Percentiles rank a stretch among this genome's conserved stretches.
Evolutionary conservation across 2,329 filamentous ascomycete genomes (phyloP).

Genomic region (Cylindrodendrum hubeiense): DNA sequence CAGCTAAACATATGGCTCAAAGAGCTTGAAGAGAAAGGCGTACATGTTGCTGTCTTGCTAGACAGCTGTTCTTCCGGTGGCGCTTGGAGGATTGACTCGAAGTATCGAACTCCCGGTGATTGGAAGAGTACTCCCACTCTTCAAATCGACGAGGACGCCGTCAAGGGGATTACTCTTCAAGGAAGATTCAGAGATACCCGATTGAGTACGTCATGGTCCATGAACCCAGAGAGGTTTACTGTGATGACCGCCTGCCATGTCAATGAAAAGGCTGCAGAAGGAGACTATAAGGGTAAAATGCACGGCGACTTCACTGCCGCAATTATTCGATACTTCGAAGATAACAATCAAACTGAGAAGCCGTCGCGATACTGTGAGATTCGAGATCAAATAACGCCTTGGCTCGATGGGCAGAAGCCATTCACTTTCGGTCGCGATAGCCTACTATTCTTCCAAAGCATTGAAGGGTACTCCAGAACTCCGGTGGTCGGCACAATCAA

Average conservation of each 20-base stretch:
- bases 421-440: background rate
- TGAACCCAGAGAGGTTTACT: background rate
- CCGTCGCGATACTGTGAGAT: background rate
- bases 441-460: background rate
- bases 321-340: background rate
- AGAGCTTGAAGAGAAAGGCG: background rate
- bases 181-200: background rate
- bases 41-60: background rate
- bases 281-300: background rate
- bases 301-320: conserved; percentile 15
- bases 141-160: background rate
- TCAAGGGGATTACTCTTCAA: background rate
- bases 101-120: background rate
- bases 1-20: background rate
- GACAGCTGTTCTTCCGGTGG: background rate
- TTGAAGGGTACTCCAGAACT: background rate
- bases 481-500: too few species aligned
- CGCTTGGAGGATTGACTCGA: background rate
- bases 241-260: background rate
- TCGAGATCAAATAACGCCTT: background rate
- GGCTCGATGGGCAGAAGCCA: background rate
- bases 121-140: background rate
- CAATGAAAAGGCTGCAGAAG: background rate
- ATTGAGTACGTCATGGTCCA: background rate
- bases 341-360: background rate